Percentiles rank a stretch among this genome's conserved stretches.
phyloP scores from a whole-genome alignment of 345 rosid species.

The Nasturtium officinale region DNA sequence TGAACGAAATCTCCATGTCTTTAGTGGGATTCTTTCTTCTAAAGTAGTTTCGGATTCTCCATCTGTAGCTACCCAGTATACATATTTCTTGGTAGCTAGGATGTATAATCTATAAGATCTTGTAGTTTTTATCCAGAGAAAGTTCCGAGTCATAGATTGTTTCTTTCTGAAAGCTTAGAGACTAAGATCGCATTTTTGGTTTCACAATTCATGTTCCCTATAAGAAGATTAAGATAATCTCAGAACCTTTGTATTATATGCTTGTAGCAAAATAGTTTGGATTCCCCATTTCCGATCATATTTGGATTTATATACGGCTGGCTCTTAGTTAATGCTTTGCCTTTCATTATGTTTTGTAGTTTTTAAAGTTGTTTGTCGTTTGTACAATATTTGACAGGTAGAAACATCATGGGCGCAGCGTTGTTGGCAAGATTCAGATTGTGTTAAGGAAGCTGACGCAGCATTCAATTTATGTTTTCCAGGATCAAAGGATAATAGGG shows the following conservation, averaged over 20 bases:
- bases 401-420: constrained; percentile 56
- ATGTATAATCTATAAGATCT: background rate
- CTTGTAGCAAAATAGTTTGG: background rate
- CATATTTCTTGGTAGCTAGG: background rate
- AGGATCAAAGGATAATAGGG: constrained; percentile 49
- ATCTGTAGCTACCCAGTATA: background rate
- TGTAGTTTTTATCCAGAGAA: background rate
- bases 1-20: background rate
- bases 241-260: background rate
- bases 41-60: background rate
- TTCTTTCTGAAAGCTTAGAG: constrained; percentile 9
- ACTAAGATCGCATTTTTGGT: background rate
- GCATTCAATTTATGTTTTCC: constrained; percentile 51
- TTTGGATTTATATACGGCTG: background rate
- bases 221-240: background rate
- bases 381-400: constrained; percentile 52
- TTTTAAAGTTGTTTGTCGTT: constrained; percentile 20
- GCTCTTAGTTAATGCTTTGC: background rate
- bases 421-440: constrained; percentile 62
- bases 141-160: background rate
- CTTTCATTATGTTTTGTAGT: background rate
- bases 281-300: background rate
- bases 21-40: background rate
- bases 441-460: constrained; percentile 54
- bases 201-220: background rate